Base-by-base conservation (phyloP, 495 filamentous ascomycete genomes). In the Venustampulla echinocandica region DNA sequence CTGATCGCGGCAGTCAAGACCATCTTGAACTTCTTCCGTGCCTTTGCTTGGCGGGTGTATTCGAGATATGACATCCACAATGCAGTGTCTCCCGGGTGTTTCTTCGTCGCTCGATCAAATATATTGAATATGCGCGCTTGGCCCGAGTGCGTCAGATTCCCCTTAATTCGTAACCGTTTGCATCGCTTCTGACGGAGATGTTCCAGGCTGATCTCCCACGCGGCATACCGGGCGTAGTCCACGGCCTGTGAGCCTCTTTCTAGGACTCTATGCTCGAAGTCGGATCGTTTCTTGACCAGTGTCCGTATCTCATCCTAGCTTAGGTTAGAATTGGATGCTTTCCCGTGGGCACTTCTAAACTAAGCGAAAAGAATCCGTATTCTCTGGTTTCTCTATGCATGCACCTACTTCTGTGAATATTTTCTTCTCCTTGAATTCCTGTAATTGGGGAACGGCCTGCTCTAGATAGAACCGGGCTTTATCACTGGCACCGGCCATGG, bases 381-480 rank as follows among this genome's bases (percentile, higher is more conserved):
- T n/a, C n/a, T n/a, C n/a, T n/a, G n/a, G n/a, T n/a, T n/a, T n/a
- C n/a, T n/a, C n/a, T n/a, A n/a, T n/a, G n/a, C n/a, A n/a, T n/a
- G 13, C 18, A 57, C 60, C 30, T 66, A 84, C 86, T 68, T 81
- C 81, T 46, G 67, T 78, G 67, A 97, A 97, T 47, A 97, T 82
- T 44, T 85, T 81, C 58, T 95, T 94, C 44, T 83, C 74, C 61
- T 90, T 80, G 49, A 85, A 87, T 46, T 94, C 88, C 40, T 85
- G 87, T 28, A 98, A 77, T 62, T 95, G 88, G 5, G 90, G 86
- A 27, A 94, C 85, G 4, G 84, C 84, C 50, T 87, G 81, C 67
- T 98, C 92, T 35, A 97, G 73, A 62, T 83, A 95, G 66, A 89
- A 96, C 21, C 90, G 85, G 14, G 90, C 90, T 66, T 95, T 97